Percentiles rank a stretch among this genome's conserved stretches.
phyloP scores from a whole-genome alignment of 1,284 basidiomycete genomes.

The Vanrija sp. region DNA sequence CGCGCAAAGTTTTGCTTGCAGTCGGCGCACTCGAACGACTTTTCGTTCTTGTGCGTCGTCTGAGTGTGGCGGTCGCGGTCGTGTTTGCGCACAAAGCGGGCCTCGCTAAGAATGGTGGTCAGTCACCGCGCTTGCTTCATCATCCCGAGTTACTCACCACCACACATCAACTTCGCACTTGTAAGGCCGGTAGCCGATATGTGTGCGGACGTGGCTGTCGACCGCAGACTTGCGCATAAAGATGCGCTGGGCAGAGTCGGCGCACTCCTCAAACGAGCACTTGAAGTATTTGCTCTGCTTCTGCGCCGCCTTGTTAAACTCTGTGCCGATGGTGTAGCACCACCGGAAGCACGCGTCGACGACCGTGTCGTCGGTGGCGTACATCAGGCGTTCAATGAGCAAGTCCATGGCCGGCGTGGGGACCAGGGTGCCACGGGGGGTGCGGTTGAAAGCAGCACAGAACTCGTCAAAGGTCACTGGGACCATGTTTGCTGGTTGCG shows the following conservation, averaged over 20 bases:
- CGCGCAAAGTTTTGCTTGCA: slow-evolving; percentile 22
- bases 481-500: neutral
- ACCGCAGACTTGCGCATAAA: slow-evolving; percentile 21
- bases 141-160: slow-evolving; percentile 6
- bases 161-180: slow-evolving; percentile 17
- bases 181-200: slow-evolving; percentile 19
- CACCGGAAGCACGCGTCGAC: slow-evolving; percentile 21
- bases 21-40: slow-evolving; percentile 16
- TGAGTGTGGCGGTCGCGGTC: slow-evolving; percentile 20
- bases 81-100: slow-evolving; percentile 20
- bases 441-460: slow-evolving; percentile 7
- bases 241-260: slow-evolving; percentile 6
- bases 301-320: slow-evolving; percentile 17
- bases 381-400: slow-evolving; percentile 19
- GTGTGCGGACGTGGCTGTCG: slow-evolving; percentile 20
- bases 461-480: slow-evolving; percentile 19
- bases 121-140: no score
- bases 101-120: slow-evolving; percentile 1
- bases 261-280: slow-evolving; percentile 21
- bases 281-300: slow-evolving; percentile 23
- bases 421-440: slow-evolving; percentile 10
- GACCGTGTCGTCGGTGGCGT: slow-evolving; percentile 11
- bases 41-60: slow-evolving; percentile 19
- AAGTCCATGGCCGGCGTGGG: slow-evolving; percentile 13
- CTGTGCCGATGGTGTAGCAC: slow-evolving; percentile 16